Evolutionary conservation across 1,284 basidiomycete species (phyloP).

Genomic region (Quambalaria eucalypti): DNA sequence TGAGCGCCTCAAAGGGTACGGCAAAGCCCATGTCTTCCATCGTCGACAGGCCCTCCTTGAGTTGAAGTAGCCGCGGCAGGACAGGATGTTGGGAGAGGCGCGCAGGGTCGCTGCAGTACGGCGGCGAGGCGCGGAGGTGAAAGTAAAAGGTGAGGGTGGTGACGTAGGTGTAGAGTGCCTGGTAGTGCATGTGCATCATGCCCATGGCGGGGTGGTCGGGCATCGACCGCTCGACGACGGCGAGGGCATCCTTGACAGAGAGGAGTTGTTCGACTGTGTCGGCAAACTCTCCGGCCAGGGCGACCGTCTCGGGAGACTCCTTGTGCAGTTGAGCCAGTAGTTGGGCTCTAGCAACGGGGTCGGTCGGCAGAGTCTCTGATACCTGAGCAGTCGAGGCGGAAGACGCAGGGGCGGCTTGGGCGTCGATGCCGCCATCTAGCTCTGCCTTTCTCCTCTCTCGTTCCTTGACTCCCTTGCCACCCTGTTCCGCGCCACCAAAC

Average conservation of each 20-base stretch:
- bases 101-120: constrained; percentile 19
- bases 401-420: not conserved
- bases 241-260: constrained; percentile 50
- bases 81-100: constrained; percentile 54
- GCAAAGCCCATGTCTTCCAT: constrained; percentile 51
- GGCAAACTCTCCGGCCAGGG: constrained; percentile 53
- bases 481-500: constrained; percentile 20
- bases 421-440: constrained; percentile 16
- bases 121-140: constrained; percentile 60
- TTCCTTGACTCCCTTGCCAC: constrained; percentile 24
- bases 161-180: constrained; percentile 78
- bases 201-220: constrained; percentile 4
- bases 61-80: constrained; percentile 66
- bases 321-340: constrained; percentile 68
- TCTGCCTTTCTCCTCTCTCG: constrained; percentile 27
- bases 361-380: constrained; percentile 7
- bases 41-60: constrained; percentile 72
- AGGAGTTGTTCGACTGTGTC: constrained; percentile 52
- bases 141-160: constrained; percentile 88
- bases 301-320: constrained; percentile 64
- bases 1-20: constrained; percentile 15
- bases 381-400: not conserved
- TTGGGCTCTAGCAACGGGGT: constrained; percentile 50
- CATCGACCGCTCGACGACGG: constrained; percentile 51
- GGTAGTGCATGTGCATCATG: constrained; percentile 23